These are phyloP conservation scores for Pleurotus eryngii DNA, from an alignment of 768 basidiomycete genomes.

Conservation along the genomic window DNA sequence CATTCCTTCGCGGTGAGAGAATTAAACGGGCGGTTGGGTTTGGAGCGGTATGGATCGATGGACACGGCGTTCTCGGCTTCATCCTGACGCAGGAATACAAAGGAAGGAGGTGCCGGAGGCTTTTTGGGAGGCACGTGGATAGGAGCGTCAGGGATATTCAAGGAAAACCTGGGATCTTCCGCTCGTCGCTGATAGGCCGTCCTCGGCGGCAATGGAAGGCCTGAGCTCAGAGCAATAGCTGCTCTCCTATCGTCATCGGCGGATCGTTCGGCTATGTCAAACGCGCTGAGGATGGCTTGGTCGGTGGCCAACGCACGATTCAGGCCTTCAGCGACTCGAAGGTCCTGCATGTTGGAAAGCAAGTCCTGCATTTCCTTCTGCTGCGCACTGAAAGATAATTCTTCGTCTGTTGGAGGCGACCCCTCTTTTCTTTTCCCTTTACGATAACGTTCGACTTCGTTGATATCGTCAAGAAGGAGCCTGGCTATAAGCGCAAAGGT, in stretches of 20 bases:
- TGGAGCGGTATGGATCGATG: neutral
- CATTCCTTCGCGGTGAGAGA: slow-evolving; percentile 7
- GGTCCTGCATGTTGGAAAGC: slow-evolving; percentile 31
- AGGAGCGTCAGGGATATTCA: neutral
- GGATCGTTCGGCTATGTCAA: slow-evolving; percentile 30
- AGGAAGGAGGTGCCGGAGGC: neutral
- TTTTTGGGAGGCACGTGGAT: neutral
- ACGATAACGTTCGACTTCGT: slow-evolving; percentile 23
- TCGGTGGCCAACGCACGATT: slow-evolving; percentile 37
- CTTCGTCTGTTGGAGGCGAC: slow-evolving; percentile 35
- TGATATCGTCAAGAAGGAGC: slow-evolving; percentile 40
- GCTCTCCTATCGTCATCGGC: slow-evolving; percentile 39
- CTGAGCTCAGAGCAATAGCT: slow-evolving; percentile 34
- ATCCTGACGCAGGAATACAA: neutral
- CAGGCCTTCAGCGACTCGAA: slow-evolving; percentile 38
- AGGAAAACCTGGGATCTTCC: neutral
- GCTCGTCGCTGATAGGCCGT: slow-evolving; percentile 10
- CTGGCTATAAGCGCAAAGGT: slow-evolving; percentile 37
- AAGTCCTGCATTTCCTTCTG: slow-evolving; percentile 28
- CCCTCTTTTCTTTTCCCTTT: slow-evolving; percentile 38
- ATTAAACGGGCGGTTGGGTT: neutral
- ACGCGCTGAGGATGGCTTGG: slow-evolving; percentile 24
- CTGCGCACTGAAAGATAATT: slow-evolving; percentile 42
- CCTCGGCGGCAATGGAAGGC: slow-evolving; percentile 23
- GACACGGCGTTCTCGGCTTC: neutral